Percentiles rank a stretch among this genome's conserved stretches.
phyloP scores from a whole-genome alignment of 305 asterid species.

The Solanum hybrid region DNA sequence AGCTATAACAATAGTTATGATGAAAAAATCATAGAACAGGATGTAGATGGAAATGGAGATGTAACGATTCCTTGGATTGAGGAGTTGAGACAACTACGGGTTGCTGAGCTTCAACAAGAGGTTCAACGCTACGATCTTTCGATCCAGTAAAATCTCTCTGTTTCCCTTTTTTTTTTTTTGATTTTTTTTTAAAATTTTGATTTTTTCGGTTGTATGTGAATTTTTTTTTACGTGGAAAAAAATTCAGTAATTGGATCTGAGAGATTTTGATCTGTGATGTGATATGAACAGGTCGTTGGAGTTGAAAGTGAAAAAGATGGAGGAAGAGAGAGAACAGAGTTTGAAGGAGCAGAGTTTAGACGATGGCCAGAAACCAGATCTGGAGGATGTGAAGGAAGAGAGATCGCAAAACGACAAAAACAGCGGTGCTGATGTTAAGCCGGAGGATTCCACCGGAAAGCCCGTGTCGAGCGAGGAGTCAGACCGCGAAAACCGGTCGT shows the following conservation, averaged over 20 bases:
- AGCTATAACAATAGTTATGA: neutral
- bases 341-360: slow-evolving; percentile 4
- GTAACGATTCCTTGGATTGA: slow-evolving; percentile 22
- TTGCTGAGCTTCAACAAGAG: slow-evolving; percentile 31
- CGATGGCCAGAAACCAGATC: slow-evolving; percentile 25
- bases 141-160: slow-evolving; percentile 27
- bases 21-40: slow-evolving; percentile 5
- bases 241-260: slow-evolving; percentile 10
- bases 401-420: slow-evolving; percentile 26
- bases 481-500: slow-evolving; percentile 24
- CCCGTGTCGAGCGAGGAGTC: slow-evolving; percentile 10
- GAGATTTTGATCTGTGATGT: slow-evolving; percentile 14
- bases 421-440: neutral
- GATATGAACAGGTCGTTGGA: slow-evolving; percentile 29
- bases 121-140: slow-evolving; percentile 33
- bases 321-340: slow-evolving; percentile 27
- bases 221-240: slow-evolving; percentile 9
- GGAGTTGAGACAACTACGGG: slow-evolving; percentile 30
- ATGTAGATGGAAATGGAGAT: slow-evolving; percentile 6
- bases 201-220: neutral
- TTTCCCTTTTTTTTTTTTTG: neutral
- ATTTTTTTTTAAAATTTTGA: neutral
- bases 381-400: slow-evolving; percentile 14
- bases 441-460: slow-evolving; percentile 16
- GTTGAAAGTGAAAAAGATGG: slow-evolving; percentile 30